phyloP scores from a whole-genome alignment of 2,329 filamentous ascomycete species.

The Penicillium hordei region DNA sequence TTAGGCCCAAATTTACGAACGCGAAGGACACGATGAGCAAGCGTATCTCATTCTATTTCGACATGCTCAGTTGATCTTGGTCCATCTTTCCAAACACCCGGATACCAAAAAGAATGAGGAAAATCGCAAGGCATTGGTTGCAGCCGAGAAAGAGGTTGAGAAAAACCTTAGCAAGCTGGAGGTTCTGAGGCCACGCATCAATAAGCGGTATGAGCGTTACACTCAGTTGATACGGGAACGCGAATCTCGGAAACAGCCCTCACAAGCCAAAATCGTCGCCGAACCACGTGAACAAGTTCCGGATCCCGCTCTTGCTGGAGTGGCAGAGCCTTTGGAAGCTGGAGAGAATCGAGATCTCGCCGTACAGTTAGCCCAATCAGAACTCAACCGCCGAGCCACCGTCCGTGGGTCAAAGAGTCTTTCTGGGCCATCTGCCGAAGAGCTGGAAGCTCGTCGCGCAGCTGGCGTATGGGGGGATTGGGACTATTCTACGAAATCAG shows the following conservation, averaged over 20 bases:
- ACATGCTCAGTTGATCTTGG: constrained; percentile 79
- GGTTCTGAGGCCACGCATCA: constrained; percentile 74
- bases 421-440: constrained; percentile 48
- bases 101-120: constrained; percentile 64
- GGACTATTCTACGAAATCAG: constrained; percentile 46
- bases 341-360: constrained; percentile 72
- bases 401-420: constrained; percentile 57
- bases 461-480: constrained; percentile 56
- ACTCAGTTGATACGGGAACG: constrained; percentile 51
- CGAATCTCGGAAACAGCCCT: constrained; percentile 42
- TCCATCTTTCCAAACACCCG: constrained; percentile 73
- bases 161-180: constrained; percentile 71
- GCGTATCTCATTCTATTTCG: constrained; percentile 90
- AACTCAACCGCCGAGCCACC: constrained; percentile 67
- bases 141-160: constrained; percentile 62
- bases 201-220: constrained; percentile 69
- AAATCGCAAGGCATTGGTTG: constrained; percentile 53
- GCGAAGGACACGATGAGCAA: constrained; percentile 81
- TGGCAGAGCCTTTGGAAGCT: constrained; percentile 64
- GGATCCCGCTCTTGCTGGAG: constrained; percentile 62
- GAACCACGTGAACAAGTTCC: constrained; percentile 22
- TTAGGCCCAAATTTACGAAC: constrained; percentile 80
- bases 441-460: constrained; percentile 56
- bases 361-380: constrained; percentile 70
- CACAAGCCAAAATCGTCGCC: constrained; percentile 11